Evolutionary conservation across 345 rosid genomes (phyloP).

Genomic region (Lumnitzera racemosa): DNA sequence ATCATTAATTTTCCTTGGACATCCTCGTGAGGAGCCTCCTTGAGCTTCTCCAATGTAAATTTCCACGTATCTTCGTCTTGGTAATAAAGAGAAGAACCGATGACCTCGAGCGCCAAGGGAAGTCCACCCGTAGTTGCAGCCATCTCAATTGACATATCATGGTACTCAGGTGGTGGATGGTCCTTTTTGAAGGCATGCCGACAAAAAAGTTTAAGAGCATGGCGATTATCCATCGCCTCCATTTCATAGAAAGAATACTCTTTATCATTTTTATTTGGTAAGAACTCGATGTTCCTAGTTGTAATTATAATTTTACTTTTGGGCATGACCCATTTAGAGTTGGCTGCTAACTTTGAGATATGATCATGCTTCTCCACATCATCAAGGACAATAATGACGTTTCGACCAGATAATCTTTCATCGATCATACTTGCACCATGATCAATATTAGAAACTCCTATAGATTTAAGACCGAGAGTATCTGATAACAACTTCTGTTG

Average conservation of each 20-base stretch:
- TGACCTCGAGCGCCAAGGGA: no score
- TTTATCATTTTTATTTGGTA: not conserved
- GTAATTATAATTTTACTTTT: slow-evolving; percentile 10
- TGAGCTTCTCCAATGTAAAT: no score
- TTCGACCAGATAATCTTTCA: slow-evolving; percentile 13
- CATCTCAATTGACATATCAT: not conserved
- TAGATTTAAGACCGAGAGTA: no score
- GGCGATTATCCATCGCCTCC: not conserved
- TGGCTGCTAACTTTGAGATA: not conserved
- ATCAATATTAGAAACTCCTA: no score
- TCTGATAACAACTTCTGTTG: no score
- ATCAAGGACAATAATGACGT: slow-evolving; percentile 12
- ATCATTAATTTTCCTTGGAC: slow-evolving; percentile 1
- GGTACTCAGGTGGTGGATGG: slow-evolving; percentile 1
- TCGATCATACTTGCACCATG: no score
- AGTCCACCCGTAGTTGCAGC: not conserved
- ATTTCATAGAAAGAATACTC: not conserved
- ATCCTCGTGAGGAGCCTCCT: not conserved
- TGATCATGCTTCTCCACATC: slow-evolving; percentile 5
- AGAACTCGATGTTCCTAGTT: not conserved
- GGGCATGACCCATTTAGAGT: not conserved
- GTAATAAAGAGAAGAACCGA: no score
- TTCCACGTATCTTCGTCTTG: no score
- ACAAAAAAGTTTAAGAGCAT: not conserved
- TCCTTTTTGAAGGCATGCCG: not conserved